Percentiles rank a stretch among this genome's conserved stretches.
These are phyloP conservation scores for Aspergillus fumigatiaffinis DNA, from an alignment of 2,329 filamentous ascomycete genomes.

Conservation along the genomic window DNA sequence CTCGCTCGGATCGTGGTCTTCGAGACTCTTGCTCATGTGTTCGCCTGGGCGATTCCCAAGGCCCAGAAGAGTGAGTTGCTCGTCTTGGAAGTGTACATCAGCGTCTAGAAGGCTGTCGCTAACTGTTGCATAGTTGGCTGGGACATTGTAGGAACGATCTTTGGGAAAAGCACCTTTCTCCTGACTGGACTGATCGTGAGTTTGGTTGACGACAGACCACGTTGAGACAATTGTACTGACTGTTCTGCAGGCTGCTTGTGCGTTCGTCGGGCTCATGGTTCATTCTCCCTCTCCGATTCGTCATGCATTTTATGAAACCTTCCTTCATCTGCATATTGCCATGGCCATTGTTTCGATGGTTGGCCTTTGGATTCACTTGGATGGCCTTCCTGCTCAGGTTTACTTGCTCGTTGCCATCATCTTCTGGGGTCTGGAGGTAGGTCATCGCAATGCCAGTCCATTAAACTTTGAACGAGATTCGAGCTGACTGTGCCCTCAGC, in stretches of 20 bases:
- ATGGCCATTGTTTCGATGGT: slow-evolving; percentile 65
- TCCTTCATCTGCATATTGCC: slow-evolving; percentile 79
- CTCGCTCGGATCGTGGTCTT: slow-evolving; percentile 68
- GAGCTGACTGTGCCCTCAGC: slow-evolving; percentile 25
- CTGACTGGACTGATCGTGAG: slow-evolving; percentile 44
- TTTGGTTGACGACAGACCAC: neutral
- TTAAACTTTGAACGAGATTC: neutral
- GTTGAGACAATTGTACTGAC: slow-evolving; percentile 6
- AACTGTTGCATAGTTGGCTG: slow-evolving; percentile 47
- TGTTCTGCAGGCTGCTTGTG: slow-evolving; percentile 38
- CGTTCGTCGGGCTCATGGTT: slow-evolving; percentile 64
- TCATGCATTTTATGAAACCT: slow-evolving; percentile 96
- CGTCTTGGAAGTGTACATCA: neutral
- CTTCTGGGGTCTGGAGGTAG: slow-evolving; percentile 70
- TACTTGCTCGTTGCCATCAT: slow-evolving; percentile 71
- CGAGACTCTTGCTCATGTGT: slow-evolving; percentile 66
- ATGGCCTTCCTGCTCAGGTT: slow-evolving; percentile 64
- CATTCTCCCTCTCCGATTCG: slow-evolving; percentile 74
- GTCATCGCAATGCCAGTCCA: neutral
- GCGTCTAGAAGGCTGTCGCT: slow-evolving; percentile 31
- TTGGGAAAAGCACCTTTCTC: slow-evolving; percentile 33
- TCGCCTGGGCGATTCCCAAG: slow-evolving; percentile 71
- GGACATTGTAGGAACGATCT: slow-evolving; percentile 26
- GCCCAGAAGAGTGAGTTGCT: slow-evolving; percentile 36
- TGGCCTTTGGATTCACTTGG: slow-evolving; percentile 75